These are phyloP conservation scores for Ophiostoma triangulosporum DNA, from an alignment of 2,329 filamentous ascomycete genomes.

Conservation along the genomic window DNA sequence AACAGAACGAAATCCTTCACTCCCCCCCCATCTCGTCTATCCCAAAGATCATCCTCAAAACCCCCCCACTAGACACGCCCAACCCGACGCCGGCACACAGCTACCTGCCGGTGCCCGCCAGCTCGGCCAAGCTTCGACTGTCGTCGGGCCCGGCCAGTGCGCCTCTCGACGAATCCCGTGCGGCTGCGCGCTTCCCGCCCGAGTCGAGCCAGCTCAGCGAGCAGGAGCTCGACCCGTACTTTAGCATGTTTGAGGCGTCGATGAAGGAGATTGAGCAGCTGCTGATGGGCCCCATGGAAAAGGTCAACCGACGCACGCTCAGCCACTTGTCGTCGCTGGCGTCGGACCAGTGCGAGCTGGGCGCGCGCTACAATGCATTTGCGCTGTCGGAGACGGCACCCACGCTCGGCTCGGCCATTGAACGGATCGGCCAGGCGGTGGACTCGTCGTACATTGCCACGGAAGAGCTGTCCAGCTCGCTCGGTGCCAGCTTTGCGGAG, in stretches of 20 bases:
- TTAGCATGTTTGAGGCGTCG: constrained; percentile 81
- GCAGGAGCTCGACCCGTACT: constrained; percentile 89
- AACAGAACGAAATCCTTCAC: constrained; percentile 93
- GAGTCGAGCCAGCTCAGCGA: constrained; percentile 65
- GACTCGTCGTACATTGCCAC: constrained; percentile 95
- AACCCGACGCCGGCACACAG: constrained; percentile 78
- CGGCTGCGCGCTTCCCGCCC: constrained; percentile 58
- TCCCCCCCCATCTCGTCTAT: constrained; percentile 83
- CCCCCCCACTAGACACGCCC: constrained; percentile 88
- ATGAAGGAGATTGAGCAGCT: constrained; percentile 84
- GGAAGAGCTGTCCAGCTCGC: constrained; percentile 70
- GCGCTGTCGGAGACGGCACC: constrained; percentile 85
- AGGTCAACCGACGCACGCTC: constrained; percentile 81
- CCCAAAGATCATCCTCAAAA: constrained; percentile 86
- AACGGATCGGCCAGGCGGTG: constrained; percentile 85
- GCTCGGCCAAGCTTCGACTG: constrained; percentile 73
- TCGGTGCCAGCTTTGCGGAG: constrained; percentile 92
- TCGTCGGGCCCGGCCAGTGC: constrained; percentile 19
- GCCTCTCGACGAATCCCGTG: constrained; percentile 3
- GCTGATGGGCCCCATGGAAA: constrained; percentile 87
- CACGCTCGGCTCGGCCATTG: constrained; percentile 81
- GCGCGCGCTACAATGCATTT: constrained; percentile 93
- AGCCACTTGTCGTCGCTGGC: constrained; percentile 74
- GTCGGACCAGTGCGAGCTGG: constrained; percentile 80
- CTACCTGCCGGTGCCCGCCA: constrained; percentile 74